Base-by-base conservation (phyloP, 1,139 yeast genomes). In the Pichia sp. region DNA sequence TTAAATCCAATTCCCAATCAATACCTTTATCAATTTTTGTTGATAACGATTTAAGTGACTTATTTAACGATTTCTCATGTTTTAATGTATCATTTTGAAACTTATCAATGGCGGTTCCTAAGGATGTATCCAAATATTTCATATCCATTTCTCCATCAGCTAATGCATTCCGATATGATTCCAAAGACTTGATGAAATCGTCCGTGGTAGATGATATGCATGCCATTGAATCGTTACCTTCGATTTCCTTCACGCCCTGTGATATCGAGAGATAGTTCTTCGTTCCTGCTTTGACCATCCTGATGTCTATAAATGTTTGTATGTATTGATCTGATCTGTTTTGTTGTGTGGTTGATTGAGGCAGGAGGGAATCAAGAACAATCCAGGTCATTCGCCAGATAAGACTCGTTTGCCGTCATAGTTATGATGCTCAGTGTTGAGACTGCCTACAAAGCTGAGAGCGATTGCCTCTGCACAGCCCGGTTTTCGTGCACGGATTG, bases 11-110 rank as follows among this genome's bases (percentile, higher is more conserved):
- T 19, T 58, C 53, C 45, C 57, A 67, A 3, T 64, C 67, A 46
- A 65, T 67, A 14, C 70, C 41, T 47, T 65, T 69, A 19, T 65
- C 67, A 0, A 65, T 53, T 28, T 60, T 58, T 38, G 65, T 63
- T 21, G 67, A 61, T 45, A 70, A 70, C 46, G 58, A 64, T 38
- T 58, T 61, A 38, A 73, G 60, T 8, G 58, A 41, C 37, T 57
- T 55, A 48, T 60, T 58, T 38, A 63, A 34, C 10, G 58, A 48
- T 44, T 59, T 63, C 46, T 58, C 61, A 50, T 60, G 43, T 45
- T 60, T 61, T 40, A 64, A 22, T 10, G 47, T 46, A 20, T 48
- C 46, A 1, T 33, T 11, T 27, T 50, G 45, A 27, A 42, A 50
- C 27, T 33, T 27, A 27, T 42, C 41, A 2, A 39, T 10, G 8